These are phyloP conservation scores for Hericium coralloides DNA, from an alignment of 768 basidiomycete species.

Conservation along the genomic window DNA sequence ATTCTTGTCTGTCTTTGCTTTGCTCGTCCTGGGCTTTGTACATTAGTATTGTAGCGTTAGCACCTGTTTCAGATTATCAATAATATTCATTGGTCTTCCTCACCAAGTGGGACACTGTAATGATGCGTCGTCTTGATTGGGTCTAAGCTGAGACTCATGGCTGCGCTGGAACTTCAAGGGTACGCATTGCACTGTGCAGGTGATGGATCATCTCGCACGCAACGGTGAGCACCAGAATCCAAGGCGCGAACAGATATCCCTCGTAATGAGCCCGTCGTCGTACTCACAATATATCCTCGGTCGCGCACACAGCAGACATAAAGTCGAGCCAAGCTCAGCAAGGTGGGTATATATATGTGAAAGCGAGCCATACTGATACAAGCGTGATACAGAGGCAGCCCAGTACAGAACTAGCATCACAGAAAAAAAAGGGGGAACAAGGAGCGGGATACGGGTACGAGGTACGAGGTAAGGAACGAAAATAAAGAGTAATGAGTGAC, in stretches of 20 bases:
- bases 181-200: not conserved
- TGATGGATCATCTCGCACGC: not conserved
- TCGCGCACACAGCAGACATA: not conserved
- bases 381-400: not conserved
- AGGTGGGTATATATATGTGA: no score
- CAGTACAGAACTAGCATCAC: not conserved
- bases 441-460: not conserved
- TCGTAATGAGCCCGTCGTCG: no score
- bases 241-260: no score
- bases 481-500: not conserved
- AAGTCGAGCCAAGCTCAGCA: not conserved
- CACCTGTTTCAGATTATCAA: not conserved
- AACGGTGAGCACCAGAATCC: not conserved
- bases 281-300: no score
- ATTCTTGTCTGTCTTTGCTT: not conserved
- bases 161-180: not conserved
- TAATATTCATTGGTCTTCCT: not conserved
- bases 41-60: not conserved
- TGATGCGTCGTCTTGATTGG: not conserved
- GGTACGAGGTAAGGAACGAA: not conserved
- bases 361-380: no score
- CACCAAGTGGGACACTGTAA: not conserved
- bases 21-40: not conserved
- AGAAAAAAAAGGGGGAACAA: not conserved
- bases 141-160: not conserved